Base-by-base conservation (phyloP, 305 asterid genomes). In the Ajuga reptans region DNA sequence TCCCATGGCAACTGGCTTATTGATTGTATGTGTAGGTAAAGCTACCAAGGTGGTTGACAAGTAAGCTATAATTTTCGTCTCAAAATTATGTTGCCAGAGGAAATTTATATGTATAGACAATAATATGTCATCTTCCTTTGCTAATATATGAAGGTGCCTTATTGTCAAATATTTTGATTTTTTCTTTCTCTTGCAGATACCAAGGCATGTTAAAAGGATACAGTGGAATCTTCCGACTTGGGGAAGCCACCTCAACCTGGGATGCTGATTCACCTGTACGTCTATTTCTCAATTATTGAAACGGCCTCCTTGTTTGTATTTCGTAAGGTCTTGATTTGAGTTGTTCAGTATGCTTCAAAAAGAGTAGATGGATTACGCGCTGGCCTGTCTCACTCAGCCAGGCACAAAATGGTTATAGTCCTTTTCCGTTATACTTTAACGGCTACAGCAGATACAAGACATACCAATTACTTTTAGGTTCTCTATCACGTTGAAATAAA, bases 161-260 rank as follows among this genome's bases (percentile, higher is more conserved):
- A 21, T n/a, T n/a, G n/a, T n/a, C n/a, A n/a, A n/a, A n/a, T n/a
- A n/a, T 21, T 21, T 21, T 2, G 1, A 8, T 36, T 1, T 50
- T 53, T 63, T 10, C 24, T 62, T 66, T 65, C 73, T 71, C 68
- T 72, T 80, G 77, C 84, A 92, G 98, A 45, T 92, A 89, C 78
- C 96, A 89, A 79, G 98, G 98, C 67, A 89, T 92, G 98, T 78
- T 78, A 54, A 92, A 92, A 81, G 97, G 97, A 31, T 92, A 92
- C 75, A 92, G 97, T 79, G 98, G 98, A 77, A 79, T 85, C 69
- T 89, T 92, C 72, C 96, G 98, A 3, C 78, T 92, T 52, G 98
- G 98, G 52, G 98, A 92, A 84, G 96, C 98, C 63, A 92, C 98
- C 65, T 92, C 98, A 71, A 92, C 98, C 17, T 92, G 83, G 96